Conservation (phyloP, 208 protist species). For the Trichomonas vaginalis region DNA sequence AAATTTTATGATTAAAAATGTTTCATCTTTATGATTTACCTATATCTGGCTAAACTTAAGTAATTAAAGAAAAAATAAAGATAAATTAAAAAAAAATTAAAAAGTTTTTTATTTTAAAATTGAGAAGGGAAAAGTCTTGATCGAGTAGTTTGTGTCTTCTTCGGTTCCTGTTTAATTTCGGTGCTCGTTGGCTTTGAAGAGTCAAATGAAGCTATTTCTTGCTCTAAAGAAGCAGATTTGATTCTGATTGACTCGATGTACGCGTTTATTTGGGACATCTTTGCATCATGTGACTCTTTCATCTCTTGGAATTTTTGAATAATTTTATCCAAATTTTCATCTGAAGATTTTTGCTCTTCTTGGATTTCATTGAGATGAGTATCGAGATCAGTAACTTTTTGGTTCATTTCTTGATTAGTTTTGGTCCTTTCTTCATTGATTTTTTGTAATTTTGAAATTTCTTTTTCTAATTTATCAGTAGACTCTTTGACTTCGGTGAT, state of each 20-base stretch:
- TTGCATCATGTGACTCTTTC: not conserved
- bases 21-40: too few relatives aligned
- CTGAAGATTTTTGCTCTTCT: not conserved
- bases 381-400: not conserved
- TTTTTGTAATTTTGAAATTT: not conserved
- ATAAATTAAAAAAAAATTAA: too few relatives aligned
- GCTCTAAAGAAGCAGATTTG: not conserved
- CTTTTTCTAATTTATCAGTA: not conserved
- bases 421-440: not conserved
- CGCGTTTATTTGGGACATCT: not conserved
- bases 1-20: too few relatives aligned
- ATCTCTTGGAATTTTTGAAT: not conserved
- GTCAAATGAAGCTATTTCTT: not conserved
- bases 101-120: too few relatives aligned
- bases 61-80: too few relatives aligned
- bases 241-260: not conserved
- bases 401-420: not conserved
- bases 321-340: not conserved
- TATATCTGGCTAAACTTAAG: too few relatives aligned
- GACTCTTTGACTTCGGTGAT: not conserved
- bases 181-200: not conserved
- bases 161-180: not conserved
- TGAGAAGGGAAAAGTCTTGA: not conserved
- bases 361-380: not conserved
- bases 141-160: not conserved